Conservation (phyloP, 2,329 filamentous ascomycete genomes). For the Calcarisporium arbuscula region DNA sequence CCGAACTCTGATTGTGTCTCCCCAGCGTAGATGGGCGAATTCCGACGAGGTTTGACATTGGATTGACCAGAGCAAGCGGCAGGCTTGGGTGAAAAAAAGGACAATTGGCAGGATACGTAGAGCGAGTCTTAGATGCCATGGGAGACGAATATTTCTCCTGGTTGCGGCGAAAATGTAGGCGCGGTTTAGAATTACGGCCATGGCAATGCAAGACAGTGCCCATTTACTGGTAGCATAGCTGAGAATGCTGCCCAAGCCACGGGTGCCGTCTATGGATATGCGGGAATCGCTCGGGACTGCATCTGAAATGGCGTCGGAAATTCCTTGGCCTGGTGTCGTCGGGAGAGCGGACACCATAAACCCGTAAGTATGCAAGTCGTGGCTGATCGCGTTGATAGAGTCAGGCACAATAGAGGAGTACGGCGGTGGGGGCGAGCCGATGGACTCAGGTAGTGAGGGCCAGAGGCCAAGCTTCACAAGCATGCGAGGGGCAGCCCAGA, state of each 20-base stretch:
- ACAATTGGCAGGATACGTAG: conserved; percentile 67
- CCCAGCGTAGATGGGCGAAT: conserved; percentile 65
- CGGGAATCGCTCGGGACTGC: conserved; percentile 27
- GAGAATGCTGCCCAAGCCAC: conserved; percentile 79
- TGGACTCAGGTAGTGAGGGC: conserved; percentile 50
- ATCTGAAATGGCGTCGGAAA: conserved; percentile 11
- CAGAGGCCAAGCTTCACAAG: conserved; percentile 63
- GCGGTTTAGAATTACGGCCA: conserved; percentile 82
- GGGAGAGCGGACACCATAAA: conserved; percentile 20
- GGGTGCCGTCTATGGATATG: conserved; percentile 52
- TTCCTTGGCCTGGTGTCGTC: conserved; percentile 3
- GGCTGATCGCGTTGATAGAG: conserved; percentile 16
- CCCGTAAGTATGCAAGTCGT: conserved; percentile 19
- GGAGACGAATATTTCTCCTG: conserved; percentile 68
- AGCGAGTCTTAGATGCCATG: conserved; percentile 63
- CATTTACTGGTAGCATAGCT: conserved; percentile 87
- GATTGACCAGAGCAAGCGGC: conserved; percentile 71
- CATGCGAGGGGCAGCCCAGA: conserved; percentile 64
- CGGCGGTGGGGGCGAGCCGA: conserved; percentile 45
- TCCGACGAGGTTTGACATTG: conserved; percentile 83
- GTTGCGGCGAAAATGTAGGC: conserved; percentile 92
- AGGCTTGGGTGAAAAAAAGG: conserved; percentile 62
- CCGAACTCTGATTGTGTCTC: conserved; percentile 56
- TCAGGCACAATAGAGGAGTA: conserved; percentile 14
- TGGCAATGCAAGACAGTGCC: conserved; percentile 80